Evolutionary conservation across 495 filamentous ascomycete genomes (phyloP).

Genomic region (Neurospora sp.): DNA sequence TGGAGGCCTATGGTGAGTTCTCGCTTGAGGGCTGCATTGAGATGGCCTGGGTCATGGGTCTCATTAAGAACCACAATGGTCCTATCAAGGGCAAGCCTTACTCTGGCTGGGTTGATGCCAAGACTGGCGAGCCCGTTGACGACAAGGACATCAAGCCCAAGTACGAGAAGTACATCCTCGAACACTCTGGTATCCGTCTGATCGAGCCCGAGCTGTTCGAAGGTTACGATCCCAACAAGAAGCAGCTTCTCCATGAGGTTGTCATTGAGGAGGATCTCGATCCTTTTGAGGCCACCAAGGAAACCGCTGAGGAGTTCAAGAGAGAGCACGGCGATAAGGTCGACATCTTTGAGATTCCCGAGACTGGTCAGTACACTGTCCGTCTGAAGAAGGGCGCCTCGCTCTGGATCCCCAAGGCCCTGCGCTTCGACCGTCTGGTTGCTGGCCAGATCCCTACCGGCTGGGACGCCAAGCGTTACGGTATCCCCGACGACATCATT

Average conservation of each 20-base stretch:
- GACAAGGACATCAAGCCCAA: slow-evolving; percentile 96
- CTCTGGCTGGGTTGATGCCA: slow-evolving; percentile 93
- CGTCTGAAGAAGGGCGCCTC: slow-evolving; percentile 90
- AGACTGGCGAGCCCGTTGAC: slow-evolving; percentile 89
- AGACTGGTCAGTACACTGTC: slow-evolving; percentile 89
- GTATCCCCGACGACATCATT: slow-evolving; percentile 95
- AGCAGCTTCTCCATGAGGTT: slow-evolving; percentile 95
- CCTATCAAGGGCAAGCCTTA: slow-evolving; percentile 94
- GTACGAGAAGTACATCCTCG: slow-evolving; percentile 92
- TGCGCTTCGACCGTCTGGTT: slow-evolving; percentile 93
- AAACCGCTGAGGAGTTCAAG: slow-evolving; percentile 95
- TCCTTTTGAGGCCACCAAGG: slow-evolving; percentile 93
- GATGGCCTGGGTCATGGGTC: slow-evolving; percentile 99
- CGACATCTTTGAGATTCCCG: slow-evolving; percentile 91
- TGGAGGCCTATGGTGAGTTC: slow-evolving; percentile 95
- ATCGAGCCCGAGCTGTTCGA: slow-evolving; percentile 97
- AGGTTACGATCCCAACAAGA: slow-evolving; percentile 96
- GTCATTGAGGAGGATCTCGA: slow-evolving; percentile 94
- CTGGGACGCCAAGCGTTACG: slow-evolving; percentile 91
- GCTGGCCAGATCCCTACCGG: slow-evolving; percentile 94
- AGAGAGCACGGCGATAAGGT: slow-evolving; percentile 94
- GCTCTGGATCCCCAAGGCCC: slow-evolving; percentile 89
- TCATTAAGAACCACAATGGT: slow-evolving; percentile 98
- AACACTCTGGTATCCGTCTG: slow-evolving; percentile 93
- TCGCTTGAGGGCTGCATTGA: slow-evolving; percentile 96